Base-by-base conservation (phyloP, 139 green algal species). In the Chlorella sp. region DNA sequence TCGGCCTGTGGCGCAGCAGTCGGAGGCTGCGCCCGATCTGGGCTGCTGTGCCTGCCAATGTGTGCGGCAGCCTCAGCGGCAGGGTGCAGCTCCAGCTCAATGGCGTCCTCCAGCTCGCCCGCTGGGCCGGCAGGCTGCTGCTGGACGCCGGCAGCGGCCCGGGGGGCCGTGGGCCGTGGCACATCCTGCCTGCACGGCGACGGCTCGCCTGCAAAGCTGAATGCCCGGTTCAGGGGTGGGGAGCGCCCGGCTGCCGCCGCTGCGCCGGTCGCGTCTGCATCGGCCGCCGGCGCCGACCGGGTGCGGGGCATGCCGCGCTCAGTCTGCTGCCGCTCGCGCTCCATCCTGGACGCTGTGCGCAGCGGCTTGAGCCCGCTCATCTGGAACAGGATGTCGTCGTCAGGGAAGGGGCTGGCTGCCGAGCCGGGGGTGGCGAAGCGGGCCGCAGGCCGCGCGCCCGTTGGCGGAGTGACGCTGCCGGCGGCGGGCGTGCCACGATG, bases 361-460 rank as follows among this genome's bases (percentile, higher is more conserved):
- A 80, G 48, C 6, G 74, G 74, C 48, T 80, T 80, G 20, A 80
- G 74, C 19, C 74, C 74, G 7, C 30, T 44, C 74, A 80, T 80
- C n/a, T 80, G 74, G 74, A 80, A 80, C n/a, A 80, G 36, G 34
- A 80, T 80, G 48, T 65, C 74, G 22, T 80, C 74, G 24, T 80
- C 74, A 14, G 32, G 43, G 32, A 40, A 64, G 44, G 43, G 73
- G 32, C 7, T 46, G n/a, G 48, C 48, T 17, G 20, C 74, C 0
- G 74, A 48, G 48, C 64, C 74, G 74, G 74, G 74, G 14, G 74
- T 80, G 32, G 13, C 28, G 16, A 68, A 11, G n/a, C 48, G 74
- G 19, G 46, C 74, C 3, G 34, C 34, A 4, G 74, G 20, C n/a
- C 46, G 74, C n/a, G 32, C 20, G n/a, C 48, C 62, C 30, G 62